Percentiles rank a stretch among this genome's conserved stretches.
These are phyloP conservation scores for Parsonsia alboflavescens DNA, from an alignment of 257 asterid species.

Conservation along the genomic window DNA sequence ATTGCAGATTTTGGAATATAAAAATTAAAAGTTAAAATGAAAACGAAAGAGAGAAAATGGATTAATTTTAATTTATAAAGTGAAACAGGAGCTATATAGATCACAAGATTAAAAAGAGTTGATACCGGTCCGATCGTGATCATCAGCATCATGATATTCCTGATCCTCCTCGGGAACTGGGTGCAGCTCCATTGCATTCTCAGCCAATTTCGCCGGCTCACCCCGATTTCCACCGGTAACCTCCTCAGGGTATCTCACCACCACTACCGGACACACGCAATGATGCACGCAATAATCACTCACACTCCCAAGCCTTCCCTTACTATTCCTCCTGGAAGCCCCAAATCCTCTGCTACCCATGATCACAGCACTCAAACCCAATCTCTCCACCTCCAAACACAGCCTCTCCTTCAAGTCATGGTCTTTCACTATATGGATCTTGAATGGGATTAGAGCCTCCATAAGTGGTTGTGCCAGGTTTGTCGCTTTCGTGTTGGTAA, in stretches of 20 bases:
- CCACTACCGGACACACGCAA: constrained; percentile 55
- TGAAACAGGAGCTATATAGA: neutral
- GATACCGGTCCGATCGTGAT: constrained; percentile 15
- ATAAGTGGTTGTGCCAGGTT: constrained; percentile 36
- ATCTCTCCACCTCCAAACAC: constrained; percentile 54
- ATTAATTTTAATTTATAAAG: neutral
- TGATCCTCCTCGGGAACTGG: constrained; percentile 28
- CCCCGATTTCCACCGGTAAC: neutral
- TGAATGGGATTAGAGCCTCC: constrained; percentile 42
- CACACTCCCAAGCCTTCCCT: constrained; percentile 57
- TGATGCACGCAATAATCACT: constrained; percentile 59
- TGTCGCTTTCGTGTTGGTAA: constrained; percentile 28
- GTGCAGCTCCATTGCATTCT: constrained; percentile 19
- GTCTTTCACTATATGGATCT: constrained; percentile 50
- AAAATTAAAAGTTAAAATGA: neutral
- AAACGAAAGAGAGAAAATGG: neutral
- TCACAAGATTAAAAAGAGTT: neutral
- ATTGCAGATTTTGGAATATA: neutral
- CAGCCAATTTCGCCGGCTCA: neutral
- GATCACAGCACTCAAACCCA: constrained; percentile 45
- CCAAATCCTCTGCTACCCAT: constrained; percentile 58
- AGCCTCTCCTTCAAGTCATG: constrained; percentile 54
- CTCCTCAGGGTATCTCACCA: constrained; percentile 36
- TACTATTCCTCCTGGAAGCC: constrained; percentile 19
- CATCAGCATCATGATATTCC: constrained; percentile 35